Percentiles rank a stretch among this genome's conserved stretches.
phyloP scores from a whole-genome alignment of 371 early-diverging fungal genomes.

The Apophysomyces sp. region DNA sequence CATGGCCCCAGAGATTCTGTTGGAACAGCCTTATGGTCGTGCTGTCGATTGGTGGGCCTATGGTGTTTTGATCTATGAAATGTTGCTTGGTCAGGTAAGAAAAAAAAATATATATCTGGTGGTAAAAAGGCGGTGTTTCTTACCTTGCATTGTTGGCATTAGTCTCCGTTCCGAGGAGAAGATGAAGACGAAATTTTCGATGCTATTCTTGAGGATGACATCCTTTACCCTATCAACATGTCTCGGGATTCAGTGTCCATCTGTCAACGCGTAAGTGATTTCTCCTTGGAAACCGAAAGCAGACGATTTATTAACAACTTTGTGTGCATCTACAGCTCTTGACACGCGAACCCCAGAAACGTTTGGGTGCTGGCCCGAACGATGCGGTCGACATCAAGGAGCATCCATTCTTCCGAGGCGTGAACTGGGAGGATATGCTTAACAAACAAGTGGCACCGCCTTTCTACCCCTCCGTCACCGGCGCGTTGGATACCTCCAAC shows the following conservation, averaged over 20 bases:
- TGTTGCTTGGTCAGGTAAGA: slow-evolving; percentile 83
- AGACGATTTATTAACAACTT: background rate
- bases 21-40: slow-evolving; percentile 81
- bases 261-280: slow-evolving; percentile 71
- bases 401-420: slow-evolving; percentile 93
- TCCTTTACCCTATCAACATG: slow-evolving; percentile 91
- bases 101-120: slow-evolving; percentile 8
- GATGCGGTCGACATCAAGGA: slow-evolving; percentile 93
- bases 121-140: background rate
- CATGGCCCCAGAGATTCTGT: slow-evolving; percentile 76
- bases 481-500: slow-evolving; percentile 89
- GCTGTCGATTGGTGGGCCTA: slow-evolving; percentile 95
- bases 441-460: slow-evolving; percentile 84
- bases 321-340: slow-evolving; percentile 59
- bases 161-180: slow-evolving; percentile 92
- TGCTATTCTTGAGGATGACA: slow-evolving; percentile 92
- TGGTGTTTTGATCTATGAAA: slow-evolving; percentile 93
- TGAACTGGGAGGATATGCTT: slow-evolving; percentile 93
- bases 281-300: background rate
- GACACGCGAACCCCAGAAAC: slow-evolving; percentile 82
- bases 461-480: slow-evolving; percentile 84
- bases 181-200: slow-evolving; percentile 97
- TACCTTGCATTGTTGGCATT: background rate
- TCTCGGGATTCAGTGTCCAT: slow-evolving; percentile 89
- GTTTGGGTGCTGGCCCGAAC: slow-evolving; percentile 80